Percentiles rank a stretch among this genome's conserved stretches.
Conservation (phyloP, 306 rosid genomes). For the Begonia fuchsioides region DNA sequence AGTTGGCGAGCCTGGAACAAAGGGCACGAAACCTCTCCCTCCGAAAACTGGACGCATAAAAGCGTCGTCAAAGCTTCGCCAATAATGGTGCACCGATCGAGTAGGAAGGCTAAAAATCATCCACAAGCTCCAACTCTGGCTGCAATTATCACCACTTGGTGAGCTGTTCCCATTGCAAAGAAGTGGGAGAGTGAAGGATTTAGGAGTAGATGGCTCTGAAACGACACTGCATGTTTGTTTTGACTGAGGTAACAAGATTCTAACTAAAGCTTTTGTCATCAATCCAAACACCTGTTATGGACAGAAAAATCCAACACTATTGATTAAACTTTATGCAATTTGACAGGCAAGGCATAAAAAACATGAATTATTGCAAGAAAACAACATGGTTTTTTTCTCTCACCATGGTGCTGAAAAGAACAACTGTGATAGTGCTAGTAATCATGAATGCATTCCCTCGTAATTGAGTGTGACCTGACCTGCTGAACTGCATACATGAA, state of each 20-base stretch:
- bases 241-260: conserved; percentile 61
- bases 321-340: background rate
- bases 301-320: background rate
- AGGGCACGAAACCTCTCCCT: conserved; percentile 87
- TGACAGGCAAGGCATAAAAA: background rate
- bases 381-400: conserved; percentile 11
- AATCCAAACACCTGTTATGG: conserved; percentile 72
- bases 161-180: conserved; percentile 33
- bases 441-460: conserved; percentile 72
- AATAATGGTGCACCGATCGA: conserved; percentile 63
- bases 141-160: conserved; percentile 17
- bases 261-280: conserved; percentile 85
- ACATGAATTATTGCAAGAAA: background rate
- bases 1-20: conserved; percentile 67
- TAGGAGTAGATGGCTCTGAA: conserved; percentile 57
- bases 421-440: conserved; percentile 92
- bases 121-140: conserved; percentile 29
- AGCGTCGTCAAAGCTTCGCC: conserved; percentile 76
- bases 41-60: conserved; percentile 91
- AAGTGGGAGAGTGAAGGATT: conserved; percentile 51
- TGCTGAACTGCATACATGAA: conserved; percentile 53
- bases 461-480: conserved; percentile 61
- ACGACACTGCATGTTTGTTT: conserved; percentile 25
- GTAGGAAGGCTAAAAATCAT: conserved; percentile 47
- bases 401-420: conserved; percentile 96